phyloP scores from a whole-genome alignment of 768 basidiomycete species.

The Collybiopsis confluens region DNA sequence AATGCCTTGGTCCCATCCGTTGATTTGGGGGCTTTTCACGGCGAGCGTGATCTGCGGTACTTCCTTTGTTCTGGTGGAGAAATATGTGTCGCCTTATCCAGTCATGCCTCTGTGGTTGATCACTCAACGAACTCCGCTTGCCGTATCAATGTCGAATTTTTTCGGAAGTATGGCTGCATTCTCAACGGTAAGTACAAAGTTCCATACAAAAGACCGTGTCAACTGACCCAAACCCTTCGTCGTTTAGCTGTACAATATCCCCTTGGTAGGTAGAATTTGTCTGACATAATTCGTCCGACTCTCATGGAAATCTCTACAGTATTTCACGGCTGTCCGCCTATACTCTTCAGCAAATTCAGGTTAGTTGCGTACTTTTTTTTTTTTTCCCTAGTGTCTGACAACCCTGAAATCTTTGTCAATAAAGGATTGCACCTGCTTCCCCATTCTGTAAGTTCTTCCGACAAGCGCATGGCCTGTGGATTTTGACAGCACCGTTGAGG shows the following conservation, averaged over 20 bases:
- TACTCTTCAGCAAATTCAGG: constrained; percentile 69
- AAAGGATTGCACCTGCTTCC: constrained; percentile 83
- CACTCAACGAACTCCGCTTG: constrained; percentile 72
- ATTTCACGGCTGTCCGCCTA: constrained; percentile 79
- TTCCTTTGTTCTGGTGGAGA: constrained; percentile 77
- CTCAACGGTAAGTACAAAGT: constrained; percentile 52
- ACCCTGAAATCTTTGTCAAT: constrained; percentile 5
- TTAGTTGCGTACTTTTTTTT: constrained; percentile 25
- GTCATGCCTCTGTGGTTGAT: constrained; percentile 87
- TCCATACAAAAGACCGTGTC: constrained; percentile 5
- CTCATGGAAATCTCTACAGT: constrained; percentile 36
- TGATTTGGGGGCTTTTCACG: constrained; percentile 63
- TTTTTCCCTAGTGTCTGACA: not conserved
- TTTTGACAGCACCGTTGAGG: constrained; percentile 34
- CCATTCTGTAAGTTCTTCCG: constrained; percentile 62
- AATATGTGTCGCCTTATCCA: constrained; percentile 73
- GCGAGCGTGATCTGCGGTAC: constrained; percentile 49
- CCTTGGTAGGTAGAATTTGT: constrained; percentile 49
- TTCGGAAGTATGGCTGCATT: constrained; percentile 75
- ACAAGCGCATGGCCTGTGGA: constrained; percentile 10
- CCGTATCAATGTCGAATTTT: constrained; percentile 77
- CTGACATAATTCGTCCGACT: constrained; percentile 9
- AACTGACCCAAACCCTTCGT: constrained; percentile 13
- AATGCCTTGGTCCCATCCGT: constrained; percentile 68
- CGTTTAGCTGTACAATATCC: constrained; percentile 75